phyloP scores from a whole-genome alignment of 108 stramenopile genomes.

The Parmales sp. region DNA sequence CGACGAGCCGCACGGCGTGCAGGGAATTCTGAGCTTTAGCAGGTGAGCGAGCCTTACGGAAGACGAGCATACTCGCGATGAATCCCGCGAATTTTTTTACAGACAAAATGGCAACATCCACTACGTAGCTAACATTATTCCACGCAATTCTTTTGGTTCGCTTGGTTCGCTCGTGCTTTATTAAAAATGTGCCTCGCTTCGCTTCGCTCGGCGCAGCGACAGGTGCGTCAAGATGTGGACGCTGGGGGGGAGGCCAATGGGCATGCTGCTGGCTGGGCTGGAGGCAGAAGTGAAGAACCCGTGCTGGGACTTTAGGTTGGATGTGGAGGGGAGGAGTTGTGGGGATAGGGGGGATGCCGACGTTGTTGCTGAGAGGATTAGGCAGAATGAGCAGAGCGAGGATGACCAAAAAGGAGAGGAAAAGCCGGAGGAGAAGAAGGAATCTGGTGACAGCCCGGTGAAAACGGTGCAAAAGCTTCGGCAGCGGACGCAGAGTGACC shows the following conservation, averaged over 20 bases:
- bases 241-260: background rate
- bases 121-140: no score
- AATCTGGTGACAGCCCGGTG: background rate
- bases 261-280: conserved; percentile 1
- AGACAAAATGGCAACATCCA: no score
- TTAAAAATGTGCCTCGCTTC: no score
- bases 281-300: background rate
- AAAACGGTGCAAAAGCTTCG: background rate
- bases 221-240: conserved; percentile 5
- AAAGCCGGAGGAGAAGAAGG: background rate
- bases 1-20: background rate
- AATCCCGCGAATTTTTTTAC: no score
- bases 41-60: no score
- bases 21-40: background rate
- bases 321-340: background rate
- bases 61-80: no score
- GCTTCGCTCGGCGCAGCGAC: conserved; percentile 7
- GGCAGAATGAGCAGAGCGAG: background rate
- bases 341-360: background rate
- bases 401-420: background rate
- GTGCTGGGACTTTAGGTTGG: conserved; percentile 1
- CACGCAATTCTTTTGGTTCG: no score
- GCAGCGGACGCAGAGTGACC: background rate
- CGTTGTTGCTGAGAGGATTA: background rate
- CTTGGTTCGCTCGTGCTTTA: no score